phyloP scores from a whole-genome alignment of 1,284 basidiomycete genomes.

The Boletus sp. region DNA sequence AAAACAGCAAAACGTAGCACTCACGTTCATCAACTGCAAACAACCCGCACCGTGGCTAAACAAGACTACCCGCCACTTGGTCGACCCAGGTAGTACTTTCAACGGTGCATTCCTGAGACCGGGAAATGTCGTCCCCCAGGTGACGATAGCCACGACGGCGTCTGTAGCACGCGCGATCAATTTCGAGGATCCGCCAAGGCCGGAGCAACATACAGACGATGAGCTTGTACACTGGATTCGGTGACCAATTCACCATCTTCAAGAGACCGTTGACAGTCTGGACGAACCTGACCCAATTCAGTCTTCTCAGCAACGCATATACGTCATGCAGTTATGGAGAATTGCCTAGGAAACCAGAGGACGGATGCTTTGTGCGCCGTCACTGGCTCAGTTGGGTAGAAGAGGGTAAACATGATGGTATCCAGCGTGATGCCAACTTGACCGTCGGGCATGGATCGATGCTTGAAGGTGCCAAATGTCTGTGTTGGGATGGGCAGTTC shows the following conservation, averaged over 20 bases:
- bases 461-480: slow-evolving; percentile 31
- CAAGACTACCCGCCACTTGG: slow-evolving; percentile 37
- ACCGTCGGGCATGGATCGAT: slow-evolving; percentile 22
- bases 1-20: neutral
- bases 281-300: slow-evolving; percentile 22
- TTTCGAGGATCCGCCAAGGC: neutral
- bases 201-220: slow-evolving; percentile 11
- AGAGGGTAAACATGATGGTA: slow-evolving; percentile 37
- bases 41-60: slow-evolving; percentile 41
- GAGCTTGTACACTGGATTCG: slow-evolving; percentile 28
- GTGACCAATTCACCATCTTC: slow-evolving; percentile 34
- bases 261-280: slow-evolving; percentile 38
- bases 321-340: neutral
- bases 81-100: slow-evolving; percentile 15
- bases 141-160: slow-evolving; percentile 32
- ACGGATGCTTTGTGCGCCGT: slow-evolving; percentile 10
- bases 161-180: slow-evolving; percentile 5
- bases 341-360: slow-evolving; percentile 32
- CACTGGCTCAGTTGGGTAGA: slow-evolving; percentile 35
- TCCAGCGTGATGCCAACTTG: slow-evolving; percentile 33
- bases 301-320: neutral
- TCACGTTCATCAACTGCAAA: slow-evolving; percentile 38
- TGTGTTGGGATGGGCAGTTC: slow-evolving; percentile 26
- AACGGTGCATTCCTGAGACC: slow-evolving; percentile 34
- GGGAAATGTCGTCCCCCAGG: slow-evolving; percentile 38